Evolutionary conservation across 768 basidiomycete species (phyloP).

Genomic region (Auriscalpium microsporum): DNA sequence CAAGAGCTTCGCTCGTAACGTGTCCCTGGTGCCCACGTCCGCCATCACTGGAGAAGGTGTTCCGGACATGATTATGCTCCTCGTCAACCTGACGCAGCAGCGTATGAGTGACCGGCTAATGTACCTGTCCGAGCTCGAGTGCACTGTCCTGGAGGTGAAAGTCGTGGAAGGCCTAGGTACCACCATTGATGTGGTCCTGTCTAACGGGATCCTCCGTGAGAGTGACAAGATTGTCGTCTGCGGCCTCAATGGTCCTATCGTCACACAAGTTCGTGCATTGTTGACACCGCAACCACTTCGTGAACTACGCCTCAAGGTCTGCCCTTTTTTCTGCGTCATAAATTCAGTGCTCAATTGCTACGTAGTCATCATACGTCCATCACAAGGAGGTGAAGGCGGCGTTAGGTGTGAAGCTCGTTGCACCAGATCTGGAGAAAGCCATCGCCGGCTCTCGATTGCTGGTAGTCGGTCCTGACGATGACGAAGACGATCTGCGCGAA

Average conservation of each 20-base stretch:
- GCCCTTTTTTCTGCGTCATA: slow-evolving; percentile 6
- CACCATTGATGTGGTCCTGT: slow-evolving; percentile 93
- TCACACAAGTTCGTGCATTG: slow-evolving; percentile 88
- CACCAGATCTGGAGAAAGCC: slow-evolving; percentile 93
- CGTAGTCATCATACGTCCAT: slow-evolving; percentile 89
- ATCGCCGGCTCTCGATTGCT: slow-evolving; percentile 94
- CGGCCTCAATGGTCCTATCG: slow-evolving; percentile 94
- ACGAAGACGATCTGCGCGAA: slow-evolving; percentile 89
- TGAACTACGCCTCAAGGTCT: slow-evolving; percentile 90
- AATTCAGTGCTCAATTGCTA: background rate
- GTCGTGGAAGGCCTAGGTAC: slow-evolving; percentile 97
- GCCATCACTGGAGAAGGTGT: slow-evolving; percentile 97
- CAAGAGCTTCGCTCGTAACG: slow-evolving; percentile 87
- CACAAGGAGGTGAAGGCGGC: slow-evolving; percentile 97
- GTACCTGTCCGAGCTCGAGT: slow-evolving; percentile 96
- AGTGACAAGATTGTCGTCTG: slow-evolving; percentile 94
- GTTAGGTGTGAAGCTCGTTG: slow-evolving; percentile 90
- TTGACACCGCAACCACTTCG: slow-evolving; percentile 94
- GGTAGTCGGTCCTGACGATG: slow-evolving; percentile 90
- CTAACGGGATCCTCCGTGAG: slow-evolving; percentile 87
- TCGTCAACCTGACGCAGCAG: slow-evolving; percentile 95
- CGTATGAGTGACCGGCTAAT: slow-evolving; percentile 96
- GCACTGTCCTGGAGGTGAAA: slow-evolving; percentile 98
- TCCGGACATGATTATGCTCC: slow-evolving; percentile 98
- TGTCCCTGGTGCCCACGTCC: slow-evolving; percentile 95